These are phyloP conservation scores for Saccharomyces hybrid DNA, from an alignment of 1,139 yeast genomes.

Conservation along the genomic window DNA sequence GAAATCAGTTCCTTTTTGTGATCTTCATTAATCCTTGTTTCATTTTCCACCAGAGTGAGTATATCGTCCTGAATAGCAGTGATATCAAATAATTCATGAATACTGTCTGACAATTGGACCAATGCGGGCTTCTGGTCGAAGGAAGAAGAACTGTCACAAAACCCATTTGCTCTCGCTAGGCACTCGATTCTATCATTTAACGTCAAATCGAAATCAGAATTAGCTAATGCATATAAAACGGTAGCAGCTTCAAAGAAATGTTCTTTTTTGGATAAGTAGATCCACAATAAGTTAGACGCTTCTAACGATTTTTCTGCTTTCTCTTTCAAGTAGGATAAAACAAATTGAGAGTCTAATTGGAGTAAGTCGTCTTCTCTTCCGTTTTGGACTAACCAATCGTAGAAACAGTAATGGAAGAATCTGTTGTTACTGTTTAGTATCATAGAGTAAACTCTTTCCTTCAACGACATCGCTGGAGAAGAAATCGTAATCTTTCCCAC, in stretches of 20 bases:
- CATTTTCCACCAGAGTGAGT: conserved; percentile 50
- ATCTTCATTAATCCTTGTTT: conserved; percentile 43
- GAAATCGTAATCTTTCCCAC: not conserved
- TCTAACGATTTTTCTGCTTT: conserved; percentile 60
- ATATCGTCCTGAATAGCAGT: conserved; percentile 85
- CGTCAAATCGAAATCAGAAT: conserved; percentile 64
- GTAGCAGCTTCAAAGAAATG: conserved; percentile 76
- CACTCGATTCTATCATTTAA: conserved; percentile 76
- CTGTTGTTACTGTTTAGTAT: conserved; percentile 76
- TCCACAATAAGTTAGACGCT: conserved; percentile 80
- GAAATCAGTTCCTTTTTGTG: conserved; percentile 40
- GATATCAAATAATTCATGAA: conserved; percentile 78
- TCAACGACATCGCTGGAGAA: conserved; percentile 40
- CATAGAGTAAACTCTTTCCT: conserved; percentile 66
- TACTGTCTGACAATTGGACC: conserved; percentile 58
- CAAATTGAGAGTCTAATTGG: conserved; percentile 72
- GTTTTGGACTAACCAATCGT: conserved; percentile 83
- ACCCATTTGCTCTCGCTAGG: conserved; percentile 86
- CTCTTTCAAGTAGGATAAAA: conserved; percentile 69
- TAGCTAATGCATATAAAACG: conserved; percentile 65
- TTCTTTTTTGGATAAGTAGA: conserved; percentile 77
- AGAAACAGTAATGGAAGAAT: conserved; percentile 82
- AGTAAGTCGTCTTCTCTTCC: conserved; percentile 71
- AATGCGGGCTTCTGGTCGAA: conserved; percentile 70
- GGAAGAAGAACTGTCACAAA: conserved; percentile 78